Base-by-base conservation (phyloP, 192 early-diverging fungal species). In the Gryganskiella cystojenkinii region DNA sequence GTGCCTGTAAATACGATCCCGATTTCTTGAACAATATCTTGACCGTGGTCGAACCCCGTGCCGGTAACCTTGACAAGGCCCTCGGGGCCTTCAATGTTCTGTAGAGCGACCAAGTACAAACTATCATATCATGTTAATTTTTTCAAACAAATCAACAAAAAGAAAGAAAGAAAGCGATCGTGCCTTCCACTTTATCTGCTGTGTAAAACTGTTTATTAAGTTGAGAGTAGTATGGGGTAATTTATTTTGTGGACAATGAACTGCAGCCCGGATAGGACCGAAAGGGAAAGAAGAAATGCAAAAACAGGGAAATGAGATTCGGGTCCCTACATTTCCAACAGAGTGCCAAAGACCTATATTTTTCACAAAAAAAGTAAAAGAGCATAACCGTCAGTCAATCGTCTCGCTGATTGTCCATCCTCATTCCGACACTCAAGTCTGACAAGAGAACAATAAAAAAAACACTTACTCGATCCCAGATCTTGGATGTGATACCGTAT, bases 401-500 rank as follows among this genome's bases (percentile, higher is more conserved):
- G n/a, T n/a, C n/a, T n/a, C n/a, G n/a, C n/a, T n/a, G n/a, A n/a
- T n/a, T 40, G 37, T 40, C 13, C 37, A 13, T 5, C 13, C 37
- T 40, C 37, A 31, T 13, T 33, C 31, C n/a, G 31, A 42, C 31
- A 22, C 11, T 47, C 43, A 45, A 40, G 31, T 10, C 19, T 22
- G 53, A 34, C n/a, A 7, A 11, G n/a, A 61, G 20, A 57, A 30
- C 53, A 20, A 66, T 6, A 44, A 55, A 51, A 49, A 15, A 44
- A 56, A 35, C 3, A 67, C 72, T 50, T 76, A 93, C 82, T 61
- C 87, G 87, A 79, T 96, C 95, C 95, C 95, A 96, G 49, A 95
- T 46, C 79, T 93, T 93, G 75, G 90, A 91, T 37, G 95, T 95
- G 67, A 96, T 95, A 28, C 95, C 95, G 71, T 90, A 96, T n/a